Evolutionary conservation across 495 filamentous ascomycete species (phyloP), one percentile per base, ranked within the genome.

Genomic region (Penicillium herquei): DNA sequence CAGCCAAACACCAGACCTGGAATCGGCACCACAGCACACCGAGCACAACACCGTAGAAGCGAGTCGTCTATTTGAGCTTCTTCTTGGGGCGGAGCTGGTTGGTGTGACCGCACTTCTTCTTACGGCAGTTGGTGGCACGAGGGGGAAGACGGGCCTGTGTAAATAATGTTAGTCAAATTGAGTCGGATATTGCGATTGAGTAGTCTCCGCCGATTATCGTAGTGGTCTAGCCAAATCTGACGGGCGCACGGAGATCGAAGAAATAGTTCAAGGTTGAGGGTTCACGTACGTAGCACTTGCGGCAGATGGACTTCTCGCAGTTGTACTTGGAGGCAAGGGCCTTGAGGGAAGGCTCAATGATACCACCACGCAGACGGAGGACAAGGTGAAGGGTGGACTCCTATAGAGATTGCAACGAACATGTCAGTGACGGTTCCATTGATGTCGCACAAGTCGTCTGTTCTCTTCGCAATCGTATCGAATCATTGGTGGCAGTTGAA

Each of bases 81-180:
- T 98, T 98, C 93, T 98, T 98, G 74, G 94, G 94, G 80, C 95
- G 91, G 70, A 98, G 88, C 85, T 98, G 94, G 88, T 98, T 98
- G 82, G 84, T 92, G 85, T 98, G 94, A 57, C 94, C 94, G 80
- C 94, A 98, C 87, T 98, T 98, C 82, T 89, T 90, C 90, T 98
- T 98, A 68, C 95, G 86, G 89, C 94, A 97, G 86, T 98, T 98
- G 81, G 93, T 97, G 62, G 94, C 94, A 82, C 94, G 88, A 59
- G 94, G 94, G 64, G 94, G 94, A 54, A 98, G 91, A 79, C 94
- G 94, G 65, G 94, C 92, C 87, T 91, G 55, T 64, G 56, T 6
- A 54, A 37, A 17, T 18, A 30, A 57, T 32, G 62, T 72, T 49
- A 68, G 62, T 46, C 16, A 8, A 26, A 4, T 43, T 42, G 5